These are phyloP conservation scores for Cicer yamashitae DNA, from an alignment of 306 rosid species.

Conservation along the genomic window DNA sequence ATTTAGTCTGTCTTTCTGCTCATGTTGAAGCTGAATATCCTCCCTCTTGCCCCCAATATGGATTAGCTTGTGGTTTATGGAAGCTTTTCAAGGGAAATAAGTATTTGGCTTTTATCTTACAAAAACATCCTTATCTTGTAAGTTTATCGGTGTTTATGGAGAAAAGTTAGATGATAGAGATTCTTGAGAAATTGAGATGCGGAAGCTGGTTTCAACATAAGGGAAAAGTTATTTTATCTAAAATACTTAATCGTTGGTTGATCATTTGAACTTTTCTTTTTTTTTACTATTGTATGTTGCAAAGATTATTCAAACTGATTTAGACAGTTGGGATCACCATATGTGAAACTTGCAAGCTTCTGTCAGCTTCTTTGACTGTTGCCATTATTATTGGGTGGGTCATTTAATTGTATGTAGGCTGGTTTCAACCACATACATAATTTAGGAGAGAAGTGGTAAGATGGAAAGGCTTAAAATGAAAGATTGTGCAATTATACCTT, in stretches of 20 bases:
- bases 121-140: neutral
- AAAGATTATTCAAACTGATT: constrained; percentile 12
- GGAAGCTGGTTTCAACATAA: neutral
- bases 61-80: neutral
- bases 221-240: neutral
- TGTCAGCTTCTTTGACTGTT: constrained; percentile 28
- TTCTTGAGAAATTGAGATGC: neutral
- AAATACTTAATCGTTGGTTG: neutral
- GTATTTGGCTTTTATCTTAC: neutral
- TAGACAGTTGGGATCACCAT: constrained; percentile 27
- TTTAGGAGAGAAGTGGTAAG: constrained; percentile 1
- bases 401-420: constrained; percentile 20
- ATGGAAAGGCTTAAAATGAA: neutral
- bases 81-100: neutral
- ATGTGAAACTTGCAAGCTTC: constrained; percentile 1
- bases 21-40: constrained; percentile 14
- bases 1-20: constrained; percentile 4
- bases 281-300: neutral
- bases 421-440: constrained; percentile 19
- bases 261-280: constrained; percentile 1
- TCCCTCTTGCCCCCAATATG: neutral
- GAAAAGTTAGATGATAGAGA: neutral
- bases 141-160: constrained; percentile 6
- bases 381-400: constrained; percentile 1
- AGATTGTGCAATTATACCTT: constrained; percentile 30